Evolutionary conservation across 1,139 yeast genomes (phyloP).

Genomic region (Pichia sp.): DNA sequence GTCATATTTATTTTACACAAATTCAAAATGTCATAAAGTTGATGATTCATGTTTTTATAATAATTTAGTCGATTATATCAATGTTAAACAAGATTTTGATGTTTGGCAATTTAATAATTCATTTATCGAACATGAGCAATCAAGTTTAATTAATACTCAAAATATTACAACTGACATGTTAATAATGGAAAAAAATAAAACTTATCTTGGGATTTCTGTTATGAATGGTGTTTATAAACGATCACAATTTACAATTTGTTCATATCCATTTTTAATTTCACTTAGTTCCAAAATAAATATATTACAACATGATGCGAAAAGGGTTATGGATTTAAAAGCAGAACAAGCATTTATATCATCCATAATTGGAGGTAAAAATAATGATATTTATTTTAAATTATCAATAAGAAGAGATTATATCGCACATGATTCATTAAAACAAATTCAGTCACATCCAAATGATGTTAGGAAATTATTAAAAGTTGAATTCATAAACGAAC

Average conservation of each 20-base stretch:
- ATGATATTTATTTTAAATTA: slow-evolving; percentile 63
- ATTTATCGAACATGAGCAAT: slow-evolving; percentile 14
- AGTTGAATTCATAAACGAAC: slow-evolving; percentile 78
- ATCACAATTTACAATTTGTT: slow-evolving; percentile 56
- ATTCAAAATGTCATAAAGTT: slow-evolving; percentile 32
- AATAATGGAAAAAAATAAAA: slow-evolving; percentile 28
- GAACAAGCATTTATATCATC: slow-evolving; percentile 84
- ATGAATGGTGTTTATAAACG: slow-evolving; percentile 20
- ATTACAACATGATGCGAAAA: slow-evolving; percentile 73
- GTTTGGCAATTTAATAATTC: slow-evolving; percentile 52
- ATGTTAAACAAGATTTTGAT: slow-evolving; percentile 72
- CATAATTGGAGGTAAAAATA: slow-evolving; percentile 49
- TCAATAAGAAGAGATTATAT: slow-evolving; percentile 61
- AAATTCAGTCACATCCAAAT: slow-evolving; percentile 49
- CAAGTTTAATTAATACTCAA: slow-evolving; percentile 17
- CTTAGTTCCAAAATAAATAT: slow-evolving; percentile 77
- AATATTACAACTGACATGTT: slow-evolving; percentile 42
- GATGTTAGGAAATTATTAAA: slow-evolving; percentile 70
- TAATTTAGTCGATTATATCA: slow-evolving; percentile 72
- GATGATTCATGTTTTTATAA: slow-evolving; percentile 65
- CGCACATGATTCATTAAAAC: slow-evolving; percentile 68
- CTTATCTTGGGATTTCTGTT: slow-evolving; percentile 31
- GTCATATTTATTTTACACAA: slow-evolving; percentile 50
- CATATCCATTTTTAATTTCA: slow-evolving; percentile 75
- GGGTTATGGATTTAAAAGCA: slow-evolving; percentile 81